Percentiles rank a stretch among this genome's conserved stretches.
Conservation (phyloP, 148 eudicot species). For the Gaultheria prostrata region DNA sequence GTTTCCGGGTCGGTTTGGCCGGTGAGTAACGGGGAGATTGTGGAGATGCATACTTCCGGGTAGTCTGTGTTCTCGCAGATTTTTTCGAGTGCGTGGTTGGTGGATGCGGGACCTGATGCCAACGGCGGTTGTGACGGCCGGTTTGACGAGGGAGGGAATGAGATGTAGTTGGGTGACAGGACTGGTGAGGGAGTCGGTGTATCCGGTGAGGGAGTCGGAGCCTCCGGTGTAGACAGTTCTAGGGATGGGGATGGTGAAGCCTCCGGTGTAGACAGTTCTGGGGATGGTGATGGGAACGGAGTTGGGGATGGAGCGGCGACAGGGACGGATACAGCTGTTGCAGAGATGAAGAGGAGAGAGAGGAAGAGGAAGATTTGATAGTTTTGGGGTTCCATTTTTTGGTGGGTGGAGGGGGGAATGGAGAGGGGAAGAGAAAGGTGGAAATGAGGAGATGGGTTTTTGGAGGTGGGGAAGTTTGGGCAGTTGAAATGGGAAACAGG, state of each 20-base stretch:
- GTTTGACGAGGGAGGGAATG: neutral
- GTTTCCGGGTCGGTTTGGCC: conserved; percentile 15
- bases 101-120: neutral
- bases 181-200: neutral
- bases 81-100: conserved; percentile 7
- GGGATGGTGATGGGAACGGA: neutral
- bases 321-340: neutral
- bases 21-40: conserved; percentile 11
- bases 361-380: neutral
- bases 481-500: neutral
- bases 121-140: neutral
- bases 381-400: neutral
- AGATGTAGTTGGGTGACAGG: neutral
- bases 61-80: conserved; percentile 35
- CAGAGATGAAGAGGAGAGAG: neutral
- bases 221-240: neutral
- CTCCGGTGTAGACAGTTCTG: neutral
- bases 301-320: neutral
- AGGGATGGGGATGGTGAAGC: neutral
- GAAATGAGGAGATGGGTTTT: neutral
- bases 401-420: neutral
- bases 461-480: neutral
- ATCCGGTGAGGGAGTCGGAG: neutral
- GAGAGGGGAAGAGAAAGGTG: neutral
- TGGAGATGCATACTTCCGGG: conserved; percentile 26